Evolutionary conservation across 2,329 filamentous ascomycete species (phyloP), one percentile per base, ranked within the genome.

Genomic region (Elsinoe perseae): DNA sequence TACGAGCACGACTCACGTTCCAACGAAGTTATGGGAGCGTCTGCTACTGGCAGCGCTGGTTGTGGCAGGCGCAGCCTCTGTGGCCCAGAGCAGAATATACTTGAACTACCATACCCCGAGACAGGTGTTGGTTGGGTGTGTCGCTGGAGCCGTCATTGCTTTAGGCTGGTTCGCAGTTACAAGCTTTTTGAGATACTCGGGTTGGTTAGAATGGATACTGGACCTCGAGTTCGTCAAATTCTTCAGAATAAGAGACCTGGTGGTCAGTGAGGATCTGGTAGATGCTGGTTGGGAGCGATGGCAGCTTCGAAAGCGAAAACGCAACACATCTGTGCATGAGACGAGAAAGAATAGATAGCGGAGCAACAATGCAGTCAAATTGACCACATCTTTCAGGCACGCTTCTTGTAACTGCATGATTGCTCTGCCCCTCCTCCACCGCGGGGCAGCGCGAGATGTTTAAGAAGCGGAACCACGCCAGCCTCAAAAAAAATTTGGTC

Each of bases 241-340:
- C 61, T 73, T 93, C 48, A 79, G 92, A 58, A 75, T 95, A 48
- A 79, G 93, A 58, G 93, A 98, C 70, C 73, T 98, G 60, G 83
- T 95, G 10, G 78, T 95, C 5, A 85, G 86, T 68, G 92, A 97
- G 72, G 92, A 97, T 71, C 72, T 95, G 63, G 85, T 85, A 30
- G 89, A 95, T 73, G 86, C 90, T 40, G 93, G 93, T 1, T 98
- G 92, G 92, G 88, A 91, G 72, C 85, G 87, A 68, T 97, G 91
- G 89, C 85, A 92, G 70, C 75, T 77, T 50, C 69, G 72, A 56
- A 72, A 73, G 58, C 71, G 68, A 57, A 72, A 65, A 62, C 62
- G 58, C 30, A 58, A 50, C 21, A 46, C 58, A 20, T 54, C 59
- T 20, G 7, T 54, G 18, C 16, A 50, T 7, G 38, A 36, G 40